phyloP scores from a whole-genome alignment of 345 rosid genomes.

The Hevea brasiliensis region DNA sequence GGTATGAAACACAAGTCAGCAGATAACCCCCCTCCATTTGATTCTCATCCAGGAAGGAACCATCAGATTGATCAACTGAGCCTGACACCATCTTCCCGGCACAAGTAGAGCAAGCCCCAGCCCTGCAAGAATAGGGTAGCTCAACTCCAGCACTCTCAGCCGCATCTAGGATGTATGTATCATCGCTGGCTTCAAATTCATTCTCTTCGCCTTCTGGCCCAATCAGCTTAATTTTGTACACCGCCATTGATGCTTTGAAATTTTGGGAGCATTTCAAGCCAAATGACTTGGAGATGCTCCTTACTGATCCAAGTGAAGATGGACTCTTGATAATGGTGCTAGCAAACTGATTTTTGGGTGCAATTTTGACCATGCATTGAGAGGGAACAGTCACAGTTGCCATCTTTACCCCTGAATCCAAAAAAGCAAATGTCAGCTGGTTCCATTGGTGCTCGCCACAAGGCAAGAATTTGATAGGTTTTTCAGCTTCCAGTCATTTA shows the following conservation, averaged over 20 bases:
- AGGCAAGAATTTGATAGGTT: neutral
- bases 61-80: conserved; percentile 77
- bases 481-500: neutral
- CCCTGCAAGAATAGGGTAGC: conserved; percentile 87
- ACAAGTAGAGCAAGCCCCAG: conserved; percentile 90
- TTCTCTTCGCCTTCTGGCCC: conserved; percentile 61
- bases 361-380: conserved; percentile 45
- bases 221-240: conserved; percentile 71
- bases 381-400: conserved; percentile 44
- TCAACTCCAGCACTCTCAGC: conserved; percentile 81
- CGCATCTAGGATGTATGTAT: conserved; percentile 67
- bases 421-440: conserved; percentile 6
- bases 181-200: conserved; percentile 64
- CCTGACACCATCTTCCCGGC: conserved; percentile 68
- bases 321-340: conserved; percentile 30
- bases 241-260: conserved; percentile 50
- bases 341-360: conserved; percentile 36
- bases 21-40: conserved; percentile 59
- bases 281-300: conserved; percentile 48
- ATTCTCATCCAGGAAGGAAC: conserved; percentile 68
- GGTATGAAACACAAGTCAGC: conserved; percentile 75
- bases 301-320: conserved; percentile 45
- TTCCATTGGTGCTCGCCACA: neutral
- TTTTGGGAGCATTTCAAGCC: conserved; percentile 57
- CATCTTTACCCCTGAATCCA: conserved; percentile 41